These are phyloP conservation scores for Fusarium tricinctum DNA, from an alignment of 2,329 filamentous ascomycete genomes.

Conservation along the genomic window DNA sequence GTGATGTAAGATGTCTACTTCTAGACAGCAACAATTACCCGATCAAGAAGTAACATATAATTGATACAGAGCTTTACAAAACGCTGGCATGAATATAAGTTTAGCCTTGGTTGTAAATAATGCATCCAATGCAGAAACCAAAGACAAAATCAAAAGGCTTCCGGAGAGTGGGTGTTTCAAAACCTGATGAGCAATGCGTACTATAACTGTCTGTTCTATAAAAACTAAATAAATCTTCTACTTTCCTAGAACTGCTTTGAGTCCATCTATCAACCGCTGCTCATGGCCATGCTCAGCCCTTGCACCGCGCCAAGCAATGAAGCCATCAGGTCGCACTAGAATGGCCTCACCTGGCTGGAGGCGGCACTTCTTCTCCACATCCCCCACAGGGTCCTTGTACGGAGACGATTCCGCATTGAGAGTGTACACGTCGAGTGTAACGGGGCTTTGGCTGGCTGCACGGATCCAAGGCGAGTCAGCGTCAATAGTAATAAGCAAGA, in stretches of 20 bases:
- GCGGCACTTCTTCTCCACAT: conserved; percentile 4
- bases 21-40: too few relatives aligned
- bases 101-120: too few relatives aligned
- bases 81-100: too few relatives aligned
- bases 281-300: not conserved
- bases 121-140: too few relatives aligned
- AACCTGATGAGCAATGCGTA: too few relatives aligned
- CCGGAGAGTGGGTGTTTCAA: too few relatives aligned
- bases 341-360: not conserved
- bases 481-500: not conserved
- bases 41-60: too few relatives aligned
- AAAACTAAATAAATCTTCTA: too few relatives aligned
- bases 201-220: too few relatives aligned
- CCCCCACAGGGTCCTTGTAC: not conserved
- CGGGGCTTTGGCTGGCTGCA: not conserved
- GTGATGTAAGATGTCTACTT: too few relatives aligned
- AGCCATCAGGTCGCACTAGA: conserved; percentile 1
- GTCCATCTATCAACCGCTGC: not conserved
- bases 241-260: not conserved
- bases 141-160: too few relatives aligned
- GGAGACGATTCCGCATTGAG: not conserved
- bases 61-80: too few relatives aligned
- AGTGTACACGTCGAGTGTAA: not conserved
- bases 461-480: not conserved
- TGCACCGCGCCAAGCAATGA: conserved; percentile 1